Percentiles rank a stretch among this genome's conserved stretches.
Conservation (phyloP, 495 filamentous ascomycete genomes). For the Neurospora sublineolata region DNA sequence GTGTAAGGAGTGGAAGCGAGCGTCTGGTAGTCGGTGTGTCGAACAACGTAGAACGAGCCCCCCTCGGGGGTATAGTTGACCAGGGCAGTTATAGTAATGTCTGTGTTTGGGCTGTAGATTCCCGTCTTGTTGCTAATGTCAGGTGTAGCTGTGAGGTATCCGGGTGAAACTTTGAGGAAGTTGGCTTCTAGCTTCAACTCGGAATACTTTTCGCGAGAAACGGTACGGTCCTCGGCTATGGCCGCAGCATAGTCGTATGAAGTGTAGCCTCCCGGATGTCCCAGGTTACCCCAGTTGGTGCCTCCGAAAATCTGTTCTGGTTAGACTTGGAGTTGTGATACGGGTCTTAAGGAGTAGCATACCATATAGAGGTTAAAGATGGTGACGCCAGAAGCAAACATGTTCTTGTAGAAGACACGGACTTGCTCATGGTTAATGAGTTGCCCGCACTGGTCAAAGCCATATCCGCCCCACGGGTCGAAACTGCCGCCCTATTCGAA, state of each 20-base stretch:
- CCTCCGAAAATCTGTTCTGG: conserved; percentile 48
- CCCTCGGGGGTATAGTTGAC: conserved; percentile 29
- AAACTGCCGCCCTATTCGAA: conserved; percentile 59
- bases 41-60: conserved; percentile 46
- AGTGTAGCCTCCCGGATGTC: conserved; percentile 60
- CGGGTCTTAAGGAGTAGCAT: conserved; percentile 2
- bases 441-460: conserved; percentile 51
- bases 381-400: conserved; percentile 45
- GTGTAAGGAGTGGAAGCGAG: conserved; percentile 34
- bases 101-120: conserved; percentile 36
- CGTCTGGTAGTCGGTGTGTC: conserved; percentile 46
- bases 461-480: conserved; percentile 62
- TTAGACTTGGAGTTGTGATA: conserved; percentile 5
- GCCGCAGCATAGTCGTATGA: conserved; percentile 61
- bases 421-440: conserved; percentile 62
- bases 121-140: conserved; percentile 20
- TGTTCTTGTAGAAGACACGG: conserved; percentile 72
- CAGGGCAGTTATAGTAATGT: conserved; percentile 49
- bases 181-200: conserved; percentile 65
- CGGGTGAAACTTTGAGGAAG: conserved; percentile 58
- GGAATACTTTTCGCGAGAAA: conserved; percentile 66
- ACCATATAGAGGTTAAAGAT: conserved; percentile 52
- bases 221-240: conserved; percentile 51
- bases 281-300: conserved; percentile 81
- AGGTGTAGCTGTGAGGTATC: conserved; percentile 48